These are phyloP conservation scores for Spiraea crenata DNA, from an alignment of 331 rosid species.

Conservation along the genomic window DNA sequence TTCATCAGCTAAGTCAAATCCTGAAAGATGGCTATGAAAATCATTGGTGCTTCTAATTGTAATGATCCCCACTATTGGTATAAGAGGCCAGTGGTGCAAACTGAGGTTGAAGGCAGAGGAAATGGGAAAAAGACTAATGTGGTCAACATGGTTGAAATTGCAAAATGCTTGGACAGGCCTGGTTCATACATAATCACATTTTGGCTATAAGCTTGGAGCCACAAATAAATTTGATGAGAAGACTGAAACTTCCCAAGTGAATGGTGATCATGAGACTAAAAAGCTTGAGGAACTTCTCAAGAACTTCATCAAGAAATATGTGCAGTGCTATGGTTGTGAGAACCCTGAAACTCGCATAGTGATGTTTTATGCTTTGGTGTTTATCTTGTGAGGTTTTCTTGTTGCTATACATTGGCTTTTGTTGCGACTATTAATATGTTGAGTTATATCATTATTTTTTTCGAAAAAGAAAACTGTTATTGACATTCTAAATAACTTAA, in stretches of 20 bases:
- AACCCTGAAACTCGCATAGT: conserved; percentile 54
- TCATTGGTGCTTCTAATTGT: conserved; percentile 59
- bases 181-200: conserved; percentile 52
- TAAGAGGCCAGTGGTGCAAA: conserved; percentile 57
- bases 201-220: conserved; percentile 69
- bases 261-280: conserved; percentile 51
- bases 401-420: too few species aligned
- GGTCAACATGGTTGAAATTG: conserved; percentile 61
- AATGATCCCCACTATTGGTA: conserved; percentile 64
- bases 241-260: conserved; percentile 51
- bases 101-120: conserved; percentile 59
- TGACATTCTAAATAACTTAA: too few species aligned
- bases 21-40: conserved; percentile 49
- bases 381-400: too few species aligned
- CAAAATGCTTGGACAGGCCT: conserved; percentile 58
- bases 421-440: too few species aligned
- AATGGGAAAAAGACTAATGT: conserved; percentile 58
- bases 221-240: conserved; percentile 57
- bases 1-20: background rate
- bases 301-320: conserved; percentile 57
- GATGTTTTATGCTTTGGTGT: too few species aligned
- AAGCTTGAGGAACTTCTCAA: conserved; percentile 60
- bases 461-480: too few species aligned
- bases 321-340: conserved; percentile 60
- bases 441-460: too few species aligned